Conservation (phyloP, 129 eudicot genomes). For the Pulicaria dysenterica region DNA sequence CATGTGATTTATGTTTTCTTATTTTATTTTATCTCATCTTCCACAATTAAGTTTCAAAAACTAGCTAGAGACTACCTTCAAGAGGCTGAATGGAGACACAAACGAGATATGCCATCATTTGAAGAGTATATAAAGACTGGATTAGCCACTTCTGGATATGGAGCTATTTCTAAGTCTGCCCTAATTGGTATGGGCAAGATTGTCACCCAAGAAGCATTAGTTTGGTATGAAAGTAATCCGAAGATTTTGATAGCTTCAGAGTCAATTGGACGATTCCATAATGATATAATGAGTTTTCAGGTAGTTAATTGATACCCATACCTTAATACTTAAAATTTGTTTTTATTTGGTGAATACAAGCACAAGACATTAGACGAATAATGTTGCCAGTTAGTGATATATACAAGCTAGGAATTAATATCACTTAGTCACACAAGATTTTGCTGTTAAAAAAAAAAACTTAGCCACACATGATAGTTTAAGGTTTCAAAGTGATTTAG, state of each 20-base stretch:
- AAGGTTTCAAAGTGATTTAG: too few relatives aligned
- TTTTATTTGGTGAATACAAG: too few relatives aligned
- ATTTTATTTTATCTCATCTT: too few relatives aligned
- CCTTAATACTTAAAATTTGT: too few relatives aligned
- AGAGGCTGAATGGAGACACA: conserved; percentile 23
- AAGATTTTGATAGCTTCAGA: not conserved
- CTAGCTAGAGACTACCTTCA: not conserved
- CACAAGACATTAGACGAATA: too few relatives aligned
- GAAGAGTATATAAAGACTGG: conserved; percentile 11
- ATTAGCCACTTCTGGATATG: not conserved
- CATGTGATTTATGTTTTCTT: too few relatives aligned
- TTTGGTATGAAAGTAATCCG: conserved; percentile 11
- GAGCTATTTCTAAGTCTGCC: not conserved
- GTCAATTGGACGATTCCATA: not conserved
- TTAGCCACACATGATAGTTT: too few relatives aligned
- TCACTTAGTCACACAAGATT: too few relatives aligned
- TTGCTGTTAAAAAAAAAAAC: too few relatives aligned
- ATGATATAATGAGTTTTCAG: not conserved
- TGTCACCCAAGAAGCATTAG: conserved; percentile 1
- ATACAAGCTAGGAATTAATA: too few relatives aligned
- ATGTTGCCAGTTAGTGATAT: too few relatives aligned
- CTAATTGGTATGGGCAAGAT: conserved; percentile 17
- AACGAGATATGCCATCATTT: not conserved
- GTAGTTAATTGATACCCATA: not conserved
- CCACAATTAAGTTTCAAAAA: not conserved